Evolutionary conservation across 495 filamentous ascomycete species (phyloP), one percentile per base, ranked within the genome.

Genomic region (Rhypophila decipiens): DNA sequence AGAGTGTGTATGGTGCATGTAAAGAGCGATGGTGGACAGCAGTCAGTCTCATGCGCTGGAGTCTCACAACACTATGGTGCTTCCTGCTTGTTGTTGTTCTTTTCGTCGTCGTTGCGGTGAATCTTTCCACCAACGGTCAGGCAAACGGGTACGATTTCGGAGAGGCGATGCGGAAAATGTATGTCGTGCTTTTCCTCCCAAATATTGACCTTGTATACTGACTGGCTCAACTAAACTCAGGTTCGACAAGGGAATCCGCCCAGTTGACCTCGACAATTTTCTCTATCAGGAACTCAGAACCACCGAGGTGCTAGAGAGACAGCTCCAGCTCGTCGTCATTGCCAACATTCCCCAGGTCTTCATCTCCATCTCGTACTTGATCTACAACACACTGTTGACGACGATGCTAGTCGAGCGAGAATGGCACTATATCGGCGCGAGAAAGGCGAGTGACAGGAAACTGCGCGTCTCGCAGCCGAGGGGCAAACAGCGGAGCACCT

Each of bases 271-370:
- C n/a, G n/a, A n/a, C n/a, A n/a, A n/a, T n/a, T n/a, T n/a, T n/a
- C n/a, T n/a, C n/a, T n/a, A n/a, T n/a, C n/a, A n/a, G n/a, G n/a
- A n/a, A n/a, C n/a, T n/a, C n/a, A 31, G 27, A 31, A 31, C 27
- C 27, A 13, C 7, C 27, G 7, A 7, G 7, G 27, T 31, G 7
- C 13, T 13, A 7, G 7, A 31, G n/a, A n/a, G n/a, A 31, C 7
- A 31, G 13, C 27, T 31, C 7, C 13, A 24, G 1, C 19, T 45
- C 24, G 63, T 67, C 4, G 24, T 64, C 7, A 42, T 70, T 11
- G 68, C 66, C 29, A 74, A 74, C 44, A 40, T 58, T 7, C 71
- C 70, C 3, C 72, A 77, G 42, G 42, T 61, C 2, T 24, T 70
- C 11, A 51, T 74, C n/a, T 72, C 69, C 12, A 47, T 67, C 15